These are phyloP conservation scores for Coemansia sp. DNA, from an alignment of 192 early-diverging fungal species.

Conservation along the genomic window DNA sequence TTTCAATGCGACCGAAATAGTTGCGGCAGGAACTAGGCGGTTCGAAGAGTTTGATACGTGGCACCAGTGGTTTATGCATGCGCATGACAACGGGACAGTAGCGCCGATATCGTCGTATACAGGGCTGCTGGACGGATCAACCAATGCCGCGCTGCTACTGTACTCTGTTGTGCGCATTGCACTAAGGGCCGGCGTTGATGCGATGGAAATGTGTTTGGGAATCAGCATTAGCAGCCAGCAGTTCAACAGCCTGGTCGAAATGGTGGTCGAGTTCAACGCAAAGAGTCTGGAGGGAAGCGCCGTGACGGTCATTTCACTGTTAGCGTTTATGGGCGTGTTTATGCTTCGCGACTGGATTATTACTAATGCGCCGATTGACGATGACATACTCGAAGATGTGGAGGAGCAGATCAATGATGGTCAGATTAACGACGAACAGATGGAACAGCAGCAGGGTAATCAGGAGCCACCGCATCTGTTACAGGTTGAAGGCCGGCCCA, in stretches of 20 bases:
- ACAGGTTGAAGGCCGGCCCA: constrained; percentile 28
- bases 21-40: constrained; percentile 11
- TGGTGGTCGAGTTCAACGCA: constrained; percentile 50
- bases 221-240: constrained; percentile 16
- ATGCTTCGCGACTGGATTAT: constrained; percentile 88
- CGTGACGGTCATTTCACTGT: constrained; percentile 70
- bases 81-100: constrained; percentile 11
- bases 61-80: constrained; percentile 36
- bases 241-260: constrained; percentile 22
- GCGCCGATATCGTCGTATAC: constrained; percentile 40
- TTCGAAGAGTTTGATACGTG: constrained; percentile 42
- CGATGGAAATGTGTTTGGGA: constrained; percentile 18
- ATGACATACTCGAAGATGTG: constrained; percentile 41
- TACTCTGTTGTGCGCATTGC: constrained; percentile 27
- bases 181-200: constrained; percentile 8
- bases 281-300: constrained; percentile 86
- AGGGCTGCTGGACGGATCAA: constrained; percentile 40
- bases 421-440: background rate
- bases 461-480: constrained; percentile 9
- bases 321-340: constrained; percentile 78
- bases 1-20: background rate
- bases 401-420: constrained; percentile 24
- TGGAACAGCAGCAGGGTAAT: constrained; percentile 5
- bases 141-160: constrained; percentile 22
- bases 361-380: constrained; percentile 34